Evolutionary conservation across 2,329 filamentous ascomycete genomes (phyloP).

Genomic region (Alternaria metachromatica): DNA sequence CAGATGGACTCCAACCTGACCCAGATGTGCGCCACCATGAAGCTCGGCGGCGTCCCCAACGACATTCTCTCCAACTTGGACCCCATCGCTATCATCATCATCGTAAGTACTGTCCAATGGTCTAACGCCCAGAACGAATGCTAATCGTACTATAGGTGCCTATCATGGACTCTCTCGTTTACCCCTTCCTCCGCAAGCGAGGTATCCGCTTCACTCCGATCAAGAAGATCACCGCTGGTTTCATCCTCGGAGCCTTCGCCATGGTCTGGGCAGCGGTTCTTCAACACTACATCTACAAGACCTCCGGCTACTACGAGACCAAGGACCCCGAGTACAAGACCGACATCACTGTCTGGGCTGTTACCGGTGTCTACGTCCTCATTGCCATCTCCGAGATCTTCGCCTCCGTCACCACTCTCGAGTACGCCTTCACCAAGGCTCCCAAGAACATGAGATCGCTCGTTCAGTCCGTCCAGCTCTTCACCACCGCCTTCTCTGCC

Average conservation of each 20-base stretch:
- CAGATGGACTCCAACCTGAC: slow-evolving; percentile 71
- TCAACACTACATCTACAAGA: slow-evolving; percentile 66
- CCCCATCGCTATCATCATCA: slow-evolving; percentile 75
- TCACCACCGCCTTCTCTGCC: slow-evolving; percentile 45
- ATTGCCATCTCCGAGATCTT: slow-evolving; percentile 68
- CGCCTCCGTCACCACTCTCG: slow-evolving; percentile 71
- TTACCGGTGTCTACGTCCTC: slow-evolving; percentile 60
- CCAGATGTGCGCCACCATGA: slow-evolving; percentile 71
- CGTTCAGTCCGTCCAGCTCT: slow-evolving; percentile 46
- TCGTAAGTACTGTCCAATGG: slow-evolving; percentile 59
- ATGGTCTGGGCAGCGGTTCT: slow-evolving; percentile 65
- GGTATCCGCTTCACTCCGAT: slow-evolving; percentile 75
- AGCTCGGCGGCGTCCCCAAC: slow-evolving; percentile 75
- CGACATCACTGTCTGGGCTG: slow-evolving; percentile 62
- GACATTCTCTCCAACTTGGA: slow-evolving; percentile 79
- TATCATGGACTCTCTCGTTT: slow-evolving; percentile 66
- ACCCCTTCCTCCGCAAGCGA: slow-evolving; percentile 69
- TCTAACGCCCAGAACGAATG: slow-evolving; percentile 69
- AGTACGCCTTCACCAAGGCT: slow-evolving; percentile 77
- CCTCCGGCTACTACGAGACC: slow-evolving; percentile 56
- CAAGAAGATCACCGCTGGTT: slow-evolving; percentile 76
- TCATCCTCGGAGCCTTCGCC: slow-evolving; percentile 68
- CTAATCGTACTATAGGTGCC: slow-evolving; percentile 23
- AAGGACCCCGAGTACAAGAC: slow-evolving; percentile 47
- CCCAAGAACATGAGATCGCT: slow-evolving; percentile 66